Evolutionary conservation across 441 rosid genomes (phyloP), one percentile per base, ranked within the genome.

Genomic region (Corymbia citriodora): DNA sequence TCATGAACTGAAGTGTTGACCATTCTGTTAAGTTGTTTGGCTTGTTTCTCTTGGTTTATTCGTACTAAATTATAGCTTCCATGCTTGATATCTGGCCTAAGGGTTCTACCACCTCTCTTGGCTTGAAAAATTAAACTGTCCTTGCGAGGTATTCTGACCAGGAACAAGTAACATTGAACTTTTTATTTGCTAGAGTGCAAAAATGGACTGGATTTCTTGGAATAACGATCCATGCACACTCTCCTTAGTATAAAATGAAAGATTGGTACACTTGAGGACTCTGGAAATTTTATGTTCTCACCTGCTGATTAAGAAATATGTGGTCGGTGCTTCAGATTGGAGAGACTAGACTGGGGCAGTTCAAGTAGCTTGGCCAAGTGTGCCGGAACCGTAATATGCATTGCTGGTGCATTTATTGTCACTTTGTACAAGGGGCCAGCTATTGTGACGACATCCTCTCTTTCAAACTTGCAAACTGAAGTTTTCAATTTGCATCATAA

Each of bases 391-490:
- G 40, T 94, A 33, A 93, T 94, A 48, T 93, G 94, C 48, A 89
- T 96, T 91, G 91, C 89, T 1, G 96, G 97, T 89, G 97, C 96
- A 88, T 93, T 94, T 88, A 88, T 93, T 14, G 89, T 94, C 89
- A 93, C 96, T 65, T 93, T 92, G 79, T 94, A 94, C 86, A 94
- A 93, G 89, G 97, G 97, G 21, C 94, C 94, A 55, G 92, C 93
- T 14, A 89, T 94, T 85, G 68, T 93, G 89, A 87, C 53, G 89
- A 70, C 89, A 74, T 25, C 91, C 55, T 88, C 92, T 63, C 65
- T 86, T 61, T 70, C 89, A 81, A 90, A 91, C 87, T 87, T 49
- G 90, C 49, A 55, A 40, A 45, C 15, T 79, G 85, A 79, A 45
- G 53, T 45, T 79, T 79, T 45, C n/a, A 79, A 45, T 79, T 45